A percentile compares a stretch with the other conserved stretches of the same genome.
Conservation (phyloP, 2,329 filamentous ascomycete species). For the Colletotrichum spinosum region DNA sequence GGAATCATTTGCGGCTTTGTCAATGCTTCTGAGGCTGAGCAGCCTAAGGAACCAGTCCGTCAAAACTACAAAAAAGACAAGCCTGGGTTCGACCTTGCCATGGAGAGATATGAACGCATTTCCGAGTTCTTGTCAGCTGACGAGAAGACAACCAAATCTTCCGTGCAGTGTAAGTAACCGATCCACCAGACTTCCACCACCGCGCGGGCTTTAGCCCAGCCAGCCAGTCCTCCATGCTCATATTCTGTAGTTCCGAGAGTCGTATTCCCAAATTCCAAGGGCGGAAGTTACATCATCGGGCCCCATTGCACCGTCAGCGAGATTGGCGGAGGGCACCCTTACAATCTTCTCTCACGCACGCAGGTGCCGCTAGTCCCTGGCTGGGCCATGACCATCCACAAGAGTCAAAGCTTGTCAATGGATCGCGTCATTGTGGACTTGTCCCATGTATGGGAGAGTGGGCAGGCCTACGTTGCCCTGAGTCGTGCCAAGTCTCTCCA, state of each 20-base stretch:
- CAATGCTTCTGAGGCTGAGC: too few relatives aligned
- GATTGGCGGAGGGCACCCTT: conserved; percentile 57
- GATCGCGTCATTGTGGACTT: conserved; percentile 69
- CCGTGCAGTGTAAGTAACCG: not conserved
- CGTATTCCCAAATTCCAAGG: conserved; percentile 58
- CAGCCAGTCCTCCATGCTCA: not conserved
- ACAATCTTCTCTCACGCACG: conserved; percentile 63
- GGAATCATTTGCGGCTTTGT: conserved; percentile 5
- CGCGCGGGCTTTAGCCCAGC: not conserved
- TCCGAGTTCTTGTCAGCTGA: not conserved
- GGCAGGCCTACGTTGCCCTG: conserved; percentile 73
- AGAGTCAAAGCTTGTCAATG: conserved; percentile 72
- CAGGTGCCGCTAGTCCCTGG: conserved; percentile 70
- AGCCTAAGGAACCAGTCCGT: not conserved
- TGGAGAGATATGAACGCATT: not conserved
- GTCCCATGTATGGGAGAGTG: conserved; percentile 62
- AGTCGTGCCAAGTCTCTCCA: conserved; percentile 64
- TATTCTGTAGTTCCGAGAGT: conserved; percentile 47
- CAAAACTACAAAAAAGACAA: not conserved
- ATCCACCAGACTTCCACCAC: not conserved
- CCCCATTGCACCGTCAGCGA: conserved; percentile 62
- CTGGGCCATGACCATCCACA: conserved; percentile 75
- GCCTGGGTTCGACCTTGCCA: not conserved
- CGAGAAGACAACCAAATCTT: conserved; percentile 31
- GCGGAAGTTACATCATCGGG: conserved; percentile 56